Evolutionary conservation across 768 basidiomycete genomes (phyloP), one percentile per base, ranked within the genome.

Genomic region (Lyophyllum shimeji): DNA sequence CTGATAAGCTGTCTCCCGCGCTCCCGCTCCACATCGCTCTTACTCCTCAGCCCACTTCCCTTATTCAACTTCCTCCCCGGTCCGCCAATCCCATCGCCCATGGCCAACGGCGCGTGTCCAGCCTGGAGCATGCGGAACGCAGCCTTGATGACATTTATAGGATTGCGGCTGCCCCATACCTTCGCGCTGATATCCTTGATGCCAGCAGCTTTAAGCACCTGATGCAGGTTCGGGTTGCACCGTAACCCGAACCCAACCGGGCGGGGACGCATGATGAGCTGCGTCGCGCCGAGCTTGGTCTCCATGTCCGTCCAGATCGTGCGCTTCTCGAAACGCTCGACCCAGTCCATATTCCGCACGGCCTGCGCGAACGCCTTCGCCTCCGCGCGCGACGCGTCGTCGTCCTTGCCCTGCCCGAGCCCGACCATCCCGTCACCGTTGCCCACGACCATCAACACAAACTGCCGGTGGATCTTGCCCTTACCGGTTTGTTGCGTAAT

Each of bases 111-210:
- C 58, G 85, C 85, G 67, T 89, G 85, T 0, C 95, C 95, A 1
- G 90, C 84, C 57, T 95, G 92, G 47, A 99, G 74, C 76, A 97
- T 80, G 68, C 87, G 80, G 63, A 94, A 81, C 15, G 85, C 78
- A 23, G 88, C 85, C 74, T 97, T 96, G 76, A 95, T 84, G 40
- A 96, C 92, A 69, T 89, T 84, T 60, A 90, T 76, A 34, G 81
- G 84, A 71, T 96, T 98, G 60, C 90, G 78, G 65, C 91, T 95
- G 15, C 96, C 95, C 85, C 92, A 91, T 18, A 98, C 90, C 73
- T 97, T 98, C 27, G 92, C 96, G 62, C 91, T 94, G 42, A 91
- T 81, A 72, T 99, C 96, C 69, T 93, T 90, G 74, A 99, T 90
- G 11, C 96, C 97, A 0, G 95, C 95, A 0, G 95, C 94, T 61